These are phyloP conservation scores for Nymphaea colorata DNA, from an alignment of 164 flowering plant species.

Conservation along the genomic window DNA sequence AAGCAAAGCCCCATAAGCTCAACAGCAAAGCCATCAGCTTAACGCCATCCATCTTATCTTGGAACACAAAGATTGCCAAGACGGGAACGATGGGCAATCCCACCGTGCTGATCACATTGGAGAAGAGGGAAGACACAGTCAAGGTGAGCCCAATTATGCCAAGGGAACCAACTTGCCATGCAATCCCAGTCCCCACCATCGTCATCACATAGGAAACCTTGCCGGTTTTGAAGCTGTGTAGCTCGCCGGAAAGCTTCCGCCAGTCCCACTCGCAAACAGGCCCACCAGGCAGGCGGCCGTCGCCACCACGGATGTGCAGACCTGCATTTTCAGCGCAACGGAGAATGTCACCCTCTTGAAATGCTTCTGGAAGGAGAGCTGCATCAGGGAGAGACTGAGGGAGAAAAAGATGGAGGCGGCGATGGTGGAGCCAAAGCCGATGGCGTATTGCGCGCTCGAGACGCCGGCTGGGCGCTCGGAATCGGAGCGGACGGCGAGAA, in stretches of 20 bases:
- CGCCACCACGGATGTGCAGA: slow-evolving; percentile 14
- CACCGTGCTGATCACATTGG: slow-evolving; percentile 20
- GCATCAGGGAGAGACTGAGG: slow-evolving; percentile 10
- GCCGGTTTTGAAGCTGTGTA: slow-evolving; percentile 11
- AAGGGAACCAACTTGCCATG: slow-evolving; percentile 17
- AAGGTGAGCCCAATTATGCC: slow-evolving; percentile 18
- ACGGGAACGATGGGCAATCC: slow-evolving; percentile 18
- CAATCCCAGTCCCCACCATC: slow-evolving; percentile 17
- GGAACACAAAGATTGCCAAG: slow-evolving; percentile 16
- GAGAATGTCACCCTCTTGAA: slow-evolving; percentile 11
- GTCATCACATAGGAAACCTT: slow-evolving; percentile 19
- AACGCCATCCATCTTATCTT: slow-evolving; percentile 25
- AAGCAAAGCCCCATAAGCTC: slow-evolving; percentile 21
- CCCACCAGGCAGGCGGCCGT: slow-evolving; percentile 16
- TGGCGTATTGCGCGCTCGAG: slow-evolving; percentile 7
- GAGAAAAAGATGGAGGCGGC: slow-evolving; percentile 21
- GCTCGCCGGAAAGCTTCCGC: slow-evolving; percentile 14
- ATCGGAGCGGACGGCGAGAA: slow-evolving; percentile 12
- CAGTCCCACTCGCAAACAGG: slow-evolving; percentile 25
- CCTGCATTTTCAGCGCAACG: slow-evolving; percentile 14
- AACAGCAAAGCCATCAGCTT: slow-evolving; percentile 23
- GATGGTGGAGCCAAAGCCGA: slow-evolving; percentile 18
- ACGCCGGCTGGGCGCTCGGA: slow-evolving; percentile 2
- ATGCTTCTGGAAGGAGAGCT: slow-evolving; percentile 12
- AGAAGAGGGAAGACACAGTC: slow-evolving; percentile 21